Evolutionary conservation across 495 filamentous ascomycete genomes (phyloP), one percentile per base, ranked within the genome.

Genomic region (Hyaloscypha bicolor): DNA sequence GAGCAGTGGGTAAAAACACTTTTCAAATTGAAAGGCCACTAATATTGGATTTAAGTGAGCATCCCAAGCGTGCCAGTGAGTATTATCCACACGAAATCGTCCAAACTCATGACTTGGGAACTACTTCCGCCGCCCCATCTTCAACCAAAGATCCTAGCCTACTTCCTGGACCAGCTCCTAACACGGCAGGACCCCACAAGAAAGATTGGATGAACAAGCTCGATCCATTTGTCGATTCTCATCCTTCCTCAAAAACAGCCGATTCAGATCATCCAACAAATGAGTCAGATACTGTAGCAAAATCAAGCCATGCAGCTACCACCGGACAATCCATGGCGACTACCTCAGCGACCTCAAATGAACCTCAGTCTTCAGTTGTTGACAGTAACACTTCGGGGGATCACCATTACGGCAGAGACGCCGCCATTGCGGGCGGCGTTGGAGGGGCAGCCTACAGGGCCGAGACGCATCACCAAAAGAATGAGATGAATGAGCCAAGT

Each of bases 331-430:
- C 56, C 6, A 32, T 8, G 21, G 53, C 55, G 11, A 64, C 62
- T 5, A 82, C 72, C n/a, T 68, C 77, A 53, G 35, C 30, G 6
- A 39, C 31, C 32, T 19, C n/a, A 12, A 39, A 9, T 42, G 83
- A 83, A 5, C 81, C 85, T 6, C 86, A 87, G 76, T 71, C 70
- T 61, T 85, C 80, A 60, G 79, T 83, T 70, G 29, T 86, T 16
- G 77, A 16, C 16, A 37, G 25, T 22, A 37, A 59, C 42, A 48
- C 42, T 19, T 48, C 42, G 42, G 16, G 22, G 1, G 64, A 64
- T n/a, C 64, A 66, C 31, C 66, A 69, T 29, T 52, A 55, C 22
- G 70, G 70, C 53, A 30, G 62, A 22, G 67, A 69, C 60, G 62
- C 63, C 8, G 63, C 60, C 11, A 52, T 62, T 31, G 63, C 33